phyloP scores from a whole-genome alignment of 441 rosid species.

The Aleurites moluccanus region DNA sequence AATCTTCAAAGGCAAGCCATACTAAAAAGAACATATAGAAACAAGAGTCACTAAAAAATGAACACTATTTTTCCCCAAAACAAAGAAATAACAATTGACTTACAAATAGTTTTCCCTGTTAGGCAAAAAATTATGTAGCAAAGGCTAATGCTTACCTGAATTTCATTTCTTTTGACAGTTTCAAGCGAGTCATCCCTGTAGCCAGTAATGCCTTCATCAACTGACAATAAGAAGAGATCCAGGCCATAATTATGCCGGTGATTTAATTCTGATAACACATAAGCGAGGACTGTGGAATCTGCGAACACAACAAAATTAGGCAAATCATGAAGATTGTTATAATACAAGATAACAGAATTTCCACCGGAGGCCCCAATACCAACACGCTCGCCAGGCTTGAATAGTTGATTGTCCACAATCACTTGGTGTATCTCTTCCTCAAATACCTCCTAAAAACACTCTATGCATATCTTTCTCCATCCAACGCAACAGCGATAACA shows the following conservation, averaged over 20 bases:
- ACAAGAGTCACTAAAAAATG: neutral
- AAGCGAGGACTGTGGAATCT: conserved; percentile 90
- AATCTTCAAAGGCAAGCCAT: conserved; percentile 79
- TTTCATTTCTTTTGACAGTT: conserved; percentile 55
- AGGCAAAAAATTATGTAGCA: neutral
- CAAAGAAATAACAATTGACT: neutral
- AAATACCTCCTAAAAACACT: conserved; percentile 81
- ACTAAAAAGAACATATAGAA: conserved; percentile 36
- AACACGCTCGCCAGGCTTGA: conserved; percentile 77
- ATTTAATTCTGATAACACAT: conserved; percentile 77
- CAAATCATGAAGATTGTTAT: neutral
- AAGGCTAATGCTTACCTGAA: conserved; percentile 41
- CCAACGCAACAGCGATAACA: neutral
- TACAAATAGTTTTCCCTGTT: neutral
- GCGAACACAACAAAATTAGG: conserved; percentile 17
- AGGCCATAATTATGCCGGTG: conserved; percentile 65
- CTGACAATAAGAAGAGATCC: conserved; percentile 77
- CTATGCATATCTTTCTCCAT: conserved; percentile 67
- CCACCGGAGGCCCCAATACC: conserved; percentile 94
- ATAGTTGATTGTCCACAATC: conserved; percentile 55
- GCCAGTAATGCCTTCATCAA: conserved; percentile 93
- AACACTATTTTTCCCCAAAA: neutral
- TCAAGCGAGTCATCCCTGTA: conserved; percentile 91
- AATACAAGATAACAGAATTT: conserved; percentile 22
- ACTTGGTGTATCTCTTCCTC: conserved; percentile 87